Percentiles rank a stretch among this genome's conserved stretches.
Conservation (phyloP, 352 stramenopile genomes). For the Phytophthora podocarpi region DNA sequence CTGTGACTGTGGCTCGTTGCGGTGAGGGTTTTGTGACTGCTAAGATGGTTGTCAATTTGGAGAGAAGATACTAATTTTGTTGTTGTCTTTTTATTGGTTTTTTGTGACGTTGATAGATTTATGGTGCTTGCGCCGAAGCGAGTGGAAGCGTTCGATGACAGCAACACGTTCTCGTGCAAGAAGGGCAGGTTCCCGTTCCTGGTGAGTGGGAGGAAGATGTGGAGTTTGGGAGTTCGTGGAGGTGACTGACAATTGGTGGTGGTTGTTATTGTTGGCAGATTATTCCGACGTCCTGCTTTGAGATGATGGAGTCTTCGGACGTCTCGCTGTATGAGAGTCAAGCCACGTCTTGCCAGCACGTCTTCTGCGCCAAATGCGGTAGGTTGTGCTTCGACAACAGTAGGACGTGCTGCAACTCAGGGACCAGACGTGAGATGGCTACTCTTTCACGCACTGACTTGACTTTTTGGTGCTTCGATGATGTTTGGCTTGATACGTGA, state of each 20-base stretch:
- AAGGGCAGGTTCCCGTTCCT: conserved; percentile 81
- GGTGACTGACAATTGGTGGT: conserved; percentile 4
- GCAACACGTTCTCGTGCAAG: conserved; percentile 84
- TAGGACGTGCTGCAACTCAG: conserved; percentile 1
- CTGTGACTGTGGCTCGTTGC: conserved; percentile 72
- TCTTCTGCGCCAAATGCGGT: conserved; percentile 84
- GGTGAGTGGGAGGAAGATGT: conserved; percentile 36
- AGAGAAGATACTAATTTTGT: conserved; percentile 10
- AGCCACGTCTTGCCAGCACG: conserved; percentile 69
- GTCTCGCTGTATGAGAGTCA: conserved; percentile 81
- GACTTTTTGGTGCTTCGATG: background rate
- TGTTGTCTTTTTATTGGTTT: background rate
- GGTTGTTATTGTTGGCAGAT: conserved; percentile 41
- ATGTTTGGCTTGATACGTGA: background rate
- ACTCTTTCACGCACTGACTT: conserved; percentile 9
- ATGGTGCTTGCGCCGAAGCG: conserved; percentile 73
- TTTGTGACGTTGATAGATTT: conserved; percentile 47
- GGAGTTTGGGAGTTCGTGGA: background rate
- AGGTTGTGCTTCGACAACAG: conserved; percentile 22
- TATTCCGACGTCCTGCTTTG: conserved; percentile 75
- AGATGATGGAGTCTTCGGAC: conserved; percentile 71
- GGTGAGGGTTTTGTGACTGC: conserved; percentile 29
- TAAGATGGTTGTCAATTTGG: background rate
- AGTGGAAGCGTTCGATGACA: conserved; percentile 85
- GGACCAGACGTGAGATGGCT: conserved; percentile 12